Percentiles rank a stretch among this genome's conserved stretches.
phyloP scores from a whole-genome alignment of 2,329 filamentous ascomycete species.

The Aspergillus caelatus region DNA sequence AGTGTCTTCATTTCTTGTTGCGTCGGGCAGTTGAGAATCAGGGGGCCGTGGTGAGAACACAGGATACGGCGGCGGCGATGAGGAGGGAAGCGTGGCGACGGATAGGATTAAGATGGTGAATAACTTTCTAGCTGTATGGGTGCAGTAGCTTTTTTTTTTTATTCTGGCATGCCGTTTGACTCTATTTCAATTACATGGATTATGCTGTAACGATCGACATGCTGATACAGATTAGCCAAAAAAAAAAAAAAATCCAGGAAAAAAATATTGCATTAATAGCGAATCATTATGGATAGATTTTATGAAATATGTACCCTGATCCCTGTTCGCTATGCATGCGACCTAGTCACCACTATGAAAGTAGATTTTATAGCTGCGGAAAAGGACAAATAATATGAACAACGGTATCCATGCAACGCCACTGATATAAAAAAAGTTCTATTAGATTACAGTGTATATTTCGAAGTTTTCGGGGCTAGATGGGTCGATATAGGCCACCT shows the following conservation, averaged over 20 bases:
- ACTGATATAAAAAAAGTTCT: too few relatives aligned
- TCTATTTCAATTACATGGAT: not conserved
- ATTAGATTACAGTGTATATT: too few relatives aligned
- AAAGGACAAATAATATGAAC: too few relatives aligned
- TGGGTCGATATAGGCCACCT: too few relatives aligned
- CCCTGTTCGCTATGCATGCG: not conserved
- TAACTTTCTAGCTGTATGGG: not conserved
- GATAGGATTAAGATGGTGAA: constrained; percentile 11
- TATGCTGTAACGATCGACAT: not conserved
- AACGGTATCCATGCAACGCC: too few relatives aligned
- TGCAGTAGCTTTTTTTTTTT: not conserved
- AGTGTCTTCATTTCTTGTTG: constrained; percentile 59
- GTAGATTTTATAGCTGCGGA: not conserved
- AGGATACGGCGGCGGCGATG: constrained; percentile 64
- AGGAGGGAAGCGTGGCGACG: constrained; percentile 63
- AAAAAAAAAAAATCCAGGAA: not conserved
- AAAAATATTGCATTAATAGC: too few relatives aligned
- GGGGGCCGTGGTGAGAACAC: constrained; percentile 68
- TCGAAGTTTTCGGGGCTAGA: too few relatives aligned
- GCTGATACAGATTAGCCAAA: not conserved
- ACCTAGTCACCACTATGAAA: not conserved
- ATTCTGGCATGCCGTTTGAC: not conserved
- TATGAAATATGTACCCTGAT: not conserved
- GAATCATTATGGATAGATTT: not conserved
- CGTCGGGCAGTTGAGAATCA: constrained; percentile 71